phyloP scores from a whole-genome alignment of 306 rosid genomes.

The Hippophae rhamnoides region DNA sequence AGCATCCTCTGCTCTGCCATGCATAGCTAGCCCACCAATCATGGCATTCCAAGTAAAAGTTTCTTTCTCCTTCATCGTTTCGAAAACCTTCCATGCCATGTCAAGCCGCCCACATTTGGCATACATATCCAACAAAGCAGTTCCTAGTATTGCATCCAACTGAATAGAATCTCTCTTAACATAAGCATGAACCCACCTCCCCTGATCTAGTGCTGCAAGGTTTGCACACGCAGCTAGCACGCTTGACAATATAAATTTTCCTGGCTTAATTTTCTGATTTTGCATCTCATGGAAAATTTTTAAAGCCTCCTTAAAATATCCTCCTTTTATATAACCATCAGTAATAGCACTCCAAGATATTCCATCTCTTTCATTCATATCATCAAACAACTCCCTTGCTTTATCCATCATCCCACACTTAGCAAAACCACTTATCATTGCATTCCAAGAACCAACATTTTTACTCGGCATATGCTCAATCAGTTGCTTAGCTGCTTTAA shows the following conservation, averaged over 20 bases:
- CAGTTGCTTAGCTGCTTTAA: conserved; percentile 35
- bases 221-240: conserved; percentile 49
- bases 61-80: conserved; percentile 32
- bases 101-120: conserved; percentile 50
- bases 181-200: conserved; percentile 51
- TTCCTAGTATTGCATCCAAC: conserved; percentile 44
- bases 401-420: conserved; percentile 35
- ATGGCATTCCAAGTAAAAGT: conserved; percentile 60
- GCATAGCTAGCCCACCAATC: conserved; percentile 50
- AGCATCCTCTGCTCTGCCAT: conserved; percentile 49
- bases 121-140: conserved; percentile 57
- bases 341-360: conserved; percentile 56
- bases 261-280: conserved; percentile 26
- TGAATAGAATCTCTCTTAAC: conserved; percentile 31
- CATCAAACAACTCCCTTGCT: conserved; percentile 40
- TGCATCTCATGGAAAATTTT: conserved; percentile 44
- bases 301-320: conserved; percentile 48
- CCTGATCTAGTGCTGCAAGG: conserved; percentile 52
- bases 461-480: conserved; percentile 27
- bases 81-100: conserved; percentile 59
- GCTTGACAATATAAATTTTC: conserved; percentile 35
- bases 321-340: conserved; percentile 44
- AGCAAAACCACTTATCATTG: conserved; percentile 47
- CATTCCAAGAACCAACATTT: conserved; percentile 49
- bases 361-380: conserved; percentile 42